Evolutionary conservation across 179 eudicot genomes (phyloP), one percentile per base, ranked within the genome.

Genomic region (Beta macrorhiza): DNA sequence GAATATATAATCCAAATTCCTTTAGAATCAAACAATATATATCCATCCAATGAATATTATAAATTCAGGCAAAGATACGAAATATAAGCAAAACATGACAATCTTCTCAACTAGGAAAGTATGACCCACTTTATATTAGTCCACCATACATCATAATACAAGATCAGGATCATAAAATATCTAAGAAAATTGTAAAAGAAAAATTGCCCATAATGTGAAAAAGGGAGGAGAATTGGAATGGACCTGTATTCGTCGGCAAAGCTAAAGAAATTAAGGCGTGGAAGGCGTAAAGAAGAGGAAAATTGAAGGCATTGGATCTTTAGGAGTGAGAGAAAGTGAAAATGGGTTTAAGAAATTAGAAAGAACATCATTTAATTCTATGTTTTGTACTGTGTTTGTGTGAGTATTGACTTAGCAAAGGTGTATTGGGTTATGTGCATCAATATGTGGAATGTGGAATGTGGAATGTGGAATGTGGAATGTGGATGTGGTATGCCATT

Each of bases 201-300:
- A 62, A 57, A 52, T 5, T 56, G 29, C 57, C 57, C 70, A 56
- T 67, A 16, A 67, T 67, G 75, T n/a, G 15, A 53, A 17, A 83
- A 4, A 52, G 19, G 52, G 67, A 71, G 20, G 59, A 65, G 70
- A 73, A 32, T 32, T 32, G 2, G 37, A 32, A 76, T 16, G 59
- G 45, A 83, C 86, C 83, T 83, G 74, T 19, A 13, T 70, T 70
- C 12, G 25, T 45, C 20, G 29, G 0, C 15, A 70, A 45, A 70
- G 29, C 8, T 70, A 1, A 42, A 68, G 52, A 52, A 20, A 20
- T 63, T 64, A 37, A 37, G 25, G 29, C 69, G 25, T 63, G 7
- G 37, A 32, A 63, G 67, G 37, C 37, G 37, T 32, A 32, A 32
- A 32, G 37, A 32, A 32, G 37, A 32, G 37, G 37, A 1, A 32